Evolutionary conservation across 2,329 filamentous ascomycete species (phyloP).

Genomic region (Bipolaris zeicola): DNA sequence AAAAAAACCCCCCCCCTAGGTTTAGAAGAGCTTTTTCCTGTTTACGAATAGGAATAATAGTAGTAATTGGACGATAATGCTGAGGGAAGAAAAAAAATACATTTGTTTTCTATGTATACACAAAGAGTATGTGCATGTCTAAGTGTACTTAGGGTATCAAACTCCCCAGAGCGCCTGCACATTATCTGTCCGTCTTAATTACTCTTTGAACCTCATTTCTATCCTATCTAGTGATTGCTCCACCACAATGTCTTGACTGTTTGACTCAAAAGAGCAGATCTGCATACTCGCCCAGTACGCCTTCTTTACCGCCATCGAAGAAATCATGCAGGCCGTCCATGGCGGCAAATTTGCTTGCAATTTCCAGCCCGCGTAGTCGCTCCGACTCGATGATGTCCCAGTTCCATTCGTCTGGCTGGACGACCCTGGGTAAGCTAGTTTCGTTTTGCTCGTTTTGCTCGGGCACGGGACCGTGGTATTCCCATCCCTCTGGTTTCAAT

Average conservation of each 20-base stretch:
- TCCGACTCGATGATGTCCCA: constrained; percentile 67
- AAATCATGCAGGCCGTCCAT: constrained; percentile 61
- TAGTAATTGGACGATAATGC: too few species aligned
- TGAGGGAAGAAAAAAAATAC: too few species aligned
- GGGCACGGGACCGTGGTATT: constrained; percentile 22
- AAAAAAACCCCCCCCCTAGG: too few species aligned
- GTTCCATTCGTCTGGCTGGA: constrained; percentile 56
- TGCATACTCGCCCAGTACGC: constrained; percentile 52
- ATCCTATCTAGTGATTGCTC: neutral
- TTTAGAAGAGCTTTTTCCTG: too few species aligned
- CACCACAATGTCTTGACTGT: neutral
- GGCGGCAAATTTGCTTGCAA: constrained; percentile 61
- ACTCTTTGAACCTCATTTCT: too few species aligned
- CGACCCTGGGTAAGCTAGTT: constrained; percentile 35
- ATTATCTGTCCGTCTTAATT: too few species aligned
- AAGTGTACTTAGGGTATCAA: too few species aligned
- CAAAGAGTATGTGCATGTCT: too few species aligned
- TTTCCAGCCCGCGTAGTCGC: constrained; percentile 59
- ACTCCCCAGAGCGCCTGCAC: too few species aligned
- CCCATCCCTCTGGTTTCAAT: constrained; percentile 65
- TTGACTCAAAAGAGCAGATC: constrained; percentile 37
- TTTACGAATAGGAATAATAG: too few species aligned
- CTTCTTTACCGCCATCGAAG: constrained; percentile 52
- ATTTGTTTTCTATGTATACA: too few species aligned
- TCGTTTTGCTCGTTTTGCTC: constrained; percentile 18